These are phyloP conservation scores for Entonaema liquescens DNA, from an alignment of 495 filamentous ascomycete species.

Conservation along the genomic window DNA sequence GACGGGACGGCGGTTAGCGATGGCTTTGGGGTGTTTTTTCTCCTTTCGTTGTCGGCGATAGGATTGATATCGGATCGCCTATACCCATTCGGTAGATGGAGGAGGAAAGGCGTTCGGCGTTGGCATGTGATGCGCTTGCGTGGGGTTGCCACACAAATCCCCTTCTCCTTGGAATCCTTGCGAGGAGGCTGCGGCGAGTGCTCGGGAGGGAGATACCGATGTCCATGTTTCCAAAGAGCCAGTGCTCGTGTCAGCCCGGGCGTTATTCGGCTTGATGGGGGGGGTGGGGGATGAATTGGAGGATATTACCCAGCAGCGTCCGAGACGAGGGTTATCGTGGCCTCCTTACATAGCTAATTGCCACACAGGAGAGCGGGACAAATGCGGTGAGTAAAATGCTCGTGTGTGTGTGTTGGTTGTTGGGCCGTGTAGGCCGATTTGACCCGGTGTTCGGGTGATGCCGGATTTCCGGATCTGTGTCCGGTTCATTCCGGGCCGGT, in stretches of 20 bases:
- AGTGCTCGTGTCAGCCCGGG: neutral
- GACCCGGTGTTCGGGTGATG: conserved; percentile 36
- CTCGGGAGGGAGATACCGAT: neutral
- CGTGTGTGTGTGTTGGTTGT: too few species aligned
- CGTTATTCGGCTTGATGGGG: neutral
- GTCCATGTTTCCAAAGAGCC: neutral
- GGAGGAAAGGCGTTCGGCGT: neutral
- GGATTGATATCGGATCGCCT: neutral
- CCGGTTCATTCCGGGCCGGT: conserved; percentile 27
- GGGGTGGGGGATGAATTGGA: neutral
- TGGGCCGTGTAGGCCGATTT: conserved; percentile 23
- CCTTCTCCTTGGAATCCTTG: neutral
- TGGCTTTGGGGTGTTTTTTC: conserved; percentile 2
- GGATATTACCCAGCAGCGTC: neutral
- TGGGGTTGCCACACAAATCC: neutral
- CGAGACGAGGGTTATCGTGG: neutral
- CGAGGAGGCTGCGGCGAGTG: neutral
- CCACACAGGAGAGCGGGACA: neutral
- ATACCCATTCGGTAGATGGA: conserved; percentile 4
- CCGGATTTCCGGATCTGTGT: conserved; percentile 10
- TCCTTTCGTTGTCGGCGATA: neutral
- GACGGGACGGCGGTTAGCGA: conserved; percentile 4
- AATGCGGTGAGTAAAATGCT: neutral
- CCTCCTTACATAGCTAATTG: neutral
- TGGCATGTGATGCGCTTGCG: neutral